Percentiles rank a stretch among this genome's conserved stretches.
Conservation (phyloP, 768 basidiomycete species). For the Kwoniella shandongensis region DNA sequence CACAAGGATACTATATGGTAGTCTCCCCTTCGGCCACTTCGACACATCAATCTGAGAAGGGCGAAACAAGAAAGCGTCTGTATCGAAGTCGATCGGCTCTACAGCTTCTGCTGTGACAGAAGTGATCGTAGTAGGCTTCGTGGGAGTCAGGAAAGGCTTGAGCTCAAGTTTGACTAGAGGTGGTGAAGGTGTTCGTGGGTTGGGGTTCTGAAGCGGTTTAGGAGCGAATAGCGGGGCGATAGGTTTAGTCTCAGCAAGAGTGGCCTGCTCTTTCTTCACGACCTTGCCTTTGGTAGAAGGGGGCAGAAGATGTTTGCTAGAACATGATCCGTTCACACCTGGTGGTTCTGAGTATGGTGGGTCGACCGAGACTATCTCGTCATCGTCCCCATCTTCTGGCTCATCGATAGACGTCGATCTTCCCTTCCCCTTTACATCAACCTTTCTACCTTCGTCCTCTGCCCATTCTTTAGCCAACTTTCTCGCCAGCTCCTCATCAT, state of each 20-base stretch:
- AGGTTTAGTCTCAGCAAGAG: constrained; percentile 17
- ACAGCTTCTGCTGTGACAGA: constrained; percentile 33
- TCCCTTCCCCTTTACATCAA: constrained; percentile 56
- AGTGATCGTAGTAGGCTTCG: constrained; percentile 26
- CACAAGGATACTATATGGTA: constrained; percentile 51
- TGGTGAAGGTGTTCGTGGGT: constrained; percentile 5
- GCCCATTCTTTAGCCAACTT: constrained; percentile 32
- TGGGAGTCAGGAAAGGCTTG: constrained; percentile 15
- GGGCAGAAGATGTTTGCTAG: constrained; percentile 23
- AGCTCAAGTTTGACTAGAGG: constrained; percentile 3
- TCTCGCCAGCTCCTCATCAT: constrained; percentile 21
- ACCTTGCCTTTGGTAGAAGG: constrained; percentile 14
- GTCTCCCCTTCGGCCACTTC: constrained; percentile 46
- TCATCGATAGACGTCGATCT: constrained; percentile 12
- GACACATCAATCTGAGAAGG: constrained; percentile 33
- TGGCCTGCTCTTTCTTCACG: background rate
- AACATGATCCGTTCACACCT: constrained; percentile 37
- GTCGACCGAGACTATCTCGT: constrained; percentile 27
- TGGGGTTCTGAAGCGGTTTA: background rate
- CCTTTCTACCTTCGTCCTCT: no score
- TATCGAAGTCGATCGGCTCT: constrained; percentile 46
- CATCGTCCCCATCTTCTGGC: constrained; percentile 33
- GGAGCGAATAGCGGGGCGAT: constrained; percentile 17
- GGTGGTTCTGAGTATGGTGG: constrained; percentile 21
- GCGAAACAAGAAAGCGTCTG: constrained; percentile 45